phyloP scores from a whole-genome alignment of 345 rosid species.

The Hirschfeldia incana region DNA sequence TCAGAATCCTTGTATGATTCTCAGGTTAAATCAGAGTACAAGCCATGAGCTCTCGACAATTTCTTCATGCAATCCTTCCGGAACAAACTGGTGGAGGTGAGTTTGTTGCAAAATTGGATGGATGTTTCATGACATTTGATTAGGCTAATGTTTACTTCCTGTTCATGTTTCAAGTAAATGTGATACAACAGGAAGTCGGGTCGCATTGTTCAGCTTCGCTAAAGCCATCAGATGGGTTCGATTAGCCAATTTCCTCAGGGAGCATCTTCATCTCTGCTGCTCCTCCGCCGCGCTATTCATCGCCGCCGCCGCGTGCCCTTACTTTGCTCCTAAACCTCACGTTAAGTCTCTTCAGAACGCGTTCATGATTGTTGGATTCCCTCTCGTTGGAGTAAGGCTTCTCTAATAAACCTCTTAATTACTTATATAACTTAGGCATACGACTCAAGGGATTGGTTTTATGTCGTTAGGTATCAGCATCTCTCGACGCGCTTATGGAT shows the following conservation, averaged over 20 bases:
- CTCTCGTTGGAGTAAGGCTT: slow-evolving; percentile 83
- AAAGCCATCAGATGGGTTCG: slow-evolving; percentile 69
- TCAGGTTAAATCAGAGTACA: slow-evolving; percentile 52
- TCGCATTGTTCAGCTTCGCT: slow-evolving; percentile 67
- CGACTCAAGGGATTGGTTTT: neutral
- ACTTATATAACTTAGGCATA: neutral
- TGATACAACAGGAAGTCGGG: slow-evolving; percentile 78
- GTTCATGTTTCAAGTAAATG: slow-evolving; percentile 31
- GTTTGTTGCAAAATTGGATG: neutral
- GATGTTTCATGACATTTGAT: slow-evolving; percentile 9
- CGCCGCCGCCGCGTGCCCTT: slow-evolving; percentile 77
- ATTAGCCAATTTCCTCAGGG: slow-evolving; percentile 76
- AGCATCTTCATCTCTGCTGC: slow-evolving; percentile 81
- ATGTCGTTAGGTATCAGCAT: slow-evolving; percentile 71
- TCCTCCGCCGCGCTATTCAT: slow-evolving; percentile 73
- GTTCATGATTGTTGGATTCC: slow-evolving; percentile 67
- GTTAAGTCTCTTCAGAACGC: slow-evolving; percentile 68
- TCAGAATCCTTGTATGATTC: neutral
- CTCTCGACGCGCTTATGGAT: slow-evolving; percentile 86
- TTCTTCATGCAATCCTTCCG: slow-evolving; percentile 67
- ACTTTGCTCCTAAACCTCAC: slow-evolving; percentile 56
- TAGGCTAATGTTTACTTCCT: slow-evolving; percentile 1
- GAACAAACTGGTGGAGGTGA: slow-evolving; percentile 69
- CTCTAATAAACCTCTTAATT: neutral
- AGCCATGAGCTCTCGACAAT: slow-evolving; percentile 53